Conservation (phyloP, 345 rosid species). For the Salix suchowensis region DNA sequence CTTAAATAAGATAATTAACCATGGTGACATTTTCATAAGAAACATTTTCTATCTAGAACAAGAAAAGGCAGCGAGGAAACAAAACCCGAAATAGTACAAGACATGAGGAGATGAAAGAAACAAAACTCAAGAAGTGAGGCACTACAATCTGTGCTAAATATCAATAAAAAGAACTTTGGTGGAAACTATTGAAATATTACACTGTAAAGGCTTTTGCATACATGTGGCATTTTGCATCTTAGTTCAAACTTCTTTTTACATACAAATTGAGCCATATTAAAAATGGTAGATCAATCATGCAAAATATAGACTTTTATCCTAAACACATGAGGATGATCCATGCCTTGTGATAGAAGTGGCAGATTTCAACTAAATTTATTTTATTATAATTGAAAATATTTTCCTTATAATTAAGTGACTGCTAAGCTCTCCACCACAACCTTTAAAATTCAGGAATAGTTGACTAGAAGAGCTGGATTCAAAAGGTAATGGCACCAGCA, state of each 20-base stretch:
- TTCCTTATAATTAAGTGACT: neutral
- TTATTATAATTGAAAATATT: neutral
- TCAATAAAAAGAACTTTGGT: neutral
- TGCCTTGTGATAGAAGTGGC: neutral
- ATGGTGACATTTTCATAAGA: neutral
- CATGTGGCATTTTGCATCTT: neutral
- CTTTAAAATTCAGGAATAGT: neutral
- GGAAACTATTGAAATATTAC: neutral
- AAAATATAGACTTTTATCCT: neutral
- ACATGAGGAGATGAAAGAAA: neutral
- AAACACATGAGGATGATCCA: neutral
- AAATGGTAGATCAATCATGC: neutral
- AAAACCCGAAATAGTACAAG: neutral
- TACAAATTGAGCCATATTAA: neutral
- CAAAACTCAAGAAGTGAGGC: neutral
- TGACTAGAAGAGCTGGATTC: neutral
- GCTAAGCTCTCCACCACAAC: neutral
- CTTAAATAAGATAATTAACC: neutral
- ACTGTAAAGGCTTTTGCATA: neutral
- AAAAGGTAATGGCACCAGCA: neutral
- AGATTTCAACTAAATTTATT: neutral
- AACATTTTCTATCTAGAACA: neutral
- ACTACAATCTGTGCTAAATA: neutral
- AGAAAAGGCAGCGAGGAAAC: neutral
- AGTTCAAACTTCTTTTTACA: neutral